Conservation (phyloP, 2,329 filamentous ascomycete species). For the Apiospora koreana region DNA sequence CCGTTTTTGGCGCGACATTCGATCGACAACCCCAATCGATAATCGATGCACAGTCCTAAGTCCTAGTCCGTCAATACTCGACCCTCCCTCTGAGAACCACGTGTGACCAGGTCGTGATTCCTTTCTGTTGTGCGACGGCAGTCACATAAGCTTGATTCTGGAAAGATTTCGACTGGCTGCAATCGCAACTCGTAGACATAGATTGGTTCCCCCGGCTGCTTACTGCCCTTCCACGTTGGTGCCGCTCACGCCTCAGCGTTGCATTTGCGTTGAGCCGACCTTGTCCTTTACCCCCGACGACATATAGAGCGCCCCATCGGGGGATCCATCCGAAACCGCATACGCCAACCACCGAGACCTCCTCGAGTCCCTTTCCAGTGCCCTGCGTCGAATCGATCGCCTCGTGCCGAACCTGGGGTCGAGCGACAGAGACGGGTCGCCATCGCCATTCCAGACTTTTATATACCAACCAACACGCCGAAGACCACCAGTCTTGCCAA, state of each 20-base stretch:
- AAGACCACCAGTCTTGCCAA: neutral
- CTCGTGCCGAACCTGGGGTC: neutral
- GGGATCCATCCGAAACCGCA: conserved; percentile 2
- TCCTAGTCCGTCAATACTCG: neutral
- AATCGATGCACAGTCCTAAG: neutral
- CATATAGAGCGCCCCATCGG: conserved; percentile 5
- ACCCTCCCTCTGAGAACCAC: neutral
- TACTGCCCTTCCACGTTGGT: neutral
- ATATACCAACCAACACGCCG: neutral
- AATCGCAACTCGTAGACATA: neutral
- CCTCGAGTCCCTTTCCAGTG: neutral
- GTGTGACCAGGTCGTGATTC: neutral
- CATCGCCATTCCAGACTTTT: neutral
- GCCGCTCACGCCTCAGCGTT: conserved; percentile 3
- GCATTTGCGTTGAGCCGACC: conserved; percentile 4
- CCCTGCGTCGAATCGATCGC: neutral
- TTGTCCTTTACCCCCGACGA: neutral
- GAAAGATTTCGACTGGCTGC: neutral
- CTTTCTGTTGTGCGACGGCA: neutral
- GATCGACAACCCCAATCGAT: neutral
- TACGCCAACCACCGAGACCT: neutral
- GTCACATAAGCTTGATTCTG: neutral
- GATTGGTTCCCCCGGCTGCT: neutral
- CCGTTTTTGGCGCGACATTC: neutral
- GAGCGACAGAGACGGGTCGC: neutral